These are phyloP conservation scores for Stephania yunnanensis DNA, from an alignment of 164 flowering plant species.

Conservation along the genomic window DNA sequence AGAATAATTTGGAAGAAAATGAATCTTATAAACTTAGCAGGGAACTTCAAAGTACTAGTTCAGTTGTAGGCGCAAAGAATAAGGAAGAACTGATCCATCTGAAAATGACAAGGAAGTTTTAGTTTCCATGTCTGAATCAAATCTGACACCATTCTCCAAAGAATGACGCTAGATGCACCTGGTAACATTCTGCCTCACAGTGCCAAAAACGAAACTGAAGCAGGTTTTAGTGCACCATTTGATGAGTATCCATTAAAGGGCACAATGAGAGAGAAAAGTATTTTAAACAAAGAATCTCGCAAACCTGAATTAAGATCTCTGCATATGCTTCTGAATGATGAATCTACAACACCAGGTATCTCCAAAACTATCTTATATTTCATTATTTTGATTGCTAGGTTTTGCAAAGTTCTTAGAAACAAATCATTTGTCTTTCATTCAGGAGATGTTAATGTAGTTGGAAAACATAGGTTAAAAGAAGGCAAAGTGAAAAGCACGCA, in stretches of 20 bases:
- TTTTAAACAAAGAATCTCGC: constrained; percentile 12
- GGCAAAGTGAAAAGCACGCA: constrained; percentile 15
- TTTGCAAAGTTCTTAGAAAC: not conserved
- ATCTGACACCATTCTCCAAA: constrained; percentile 7
- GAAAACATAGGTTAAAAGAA: constrained; percentile 20
- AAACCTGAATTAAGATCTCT: constrained; percentile 22
- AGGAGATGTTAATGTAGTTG: constrained; percentile 26
- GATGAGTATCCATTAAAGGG: constrained; percentile 7
- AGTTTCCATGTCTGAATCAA: constrained; percentile 15
- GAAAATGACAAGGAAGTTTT: constrained; percentile 18
- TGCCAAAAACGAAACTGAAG: constrained; percentile 16
- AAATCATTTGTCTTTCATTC: constrained; percentile 12
- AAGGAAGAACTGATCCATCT: constrained; percentile 10
- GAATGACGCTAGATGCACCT: constrained; percentile 7
- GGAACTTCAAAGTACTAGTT: constrained; percentile 18
- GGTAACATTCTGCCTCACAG: constrained; percentile 1
- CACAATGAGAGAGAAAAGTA: constrained; percentile 19
- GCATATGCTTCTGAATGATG: constrained; percentile 17
- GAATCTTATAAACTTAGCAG: constrained; percentile 1
- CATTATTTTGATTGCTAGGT: not conserved
- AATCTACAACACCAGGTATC: not conserved
- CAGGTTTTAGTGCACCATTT: constrained; percentile 8
- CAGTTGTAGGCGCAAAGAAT: constrained; percentile 2
- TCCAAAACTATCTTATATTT: not conserved
- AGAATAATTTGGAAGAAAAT: constrained; percentile 2